Evolutionary conservation across 75 land plant genomes (phyloP).

Genomic region (Cupressus sempervirens): DNA sequence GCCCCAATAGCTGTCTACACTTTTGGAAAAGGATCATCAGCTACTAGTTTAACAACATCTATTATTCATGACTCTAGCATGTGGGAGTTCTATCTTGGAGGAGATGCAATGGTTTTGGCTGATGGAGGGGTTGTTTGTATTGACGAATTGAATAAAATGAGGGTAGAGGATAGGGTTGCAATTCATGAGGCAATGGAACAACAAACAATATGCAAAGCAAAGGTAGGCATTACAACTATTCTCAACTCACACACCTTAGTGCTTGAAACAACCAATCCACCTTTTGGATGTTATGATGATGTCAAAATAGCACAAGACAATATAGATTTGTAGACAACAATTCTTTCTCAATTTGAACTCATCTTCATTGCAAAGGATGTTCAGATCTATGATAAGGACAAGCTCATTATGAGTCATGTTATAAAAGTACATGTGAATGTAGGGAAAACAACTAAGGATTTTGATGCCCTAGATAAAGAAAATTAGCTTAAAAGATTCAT

Average conservation of each 20-base stretch:
- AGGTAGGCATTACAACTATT: too few species aligned
- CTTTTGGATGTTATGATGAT: too few species aligned
- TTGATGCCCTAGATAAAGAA: slow-evolving; percentile 52
- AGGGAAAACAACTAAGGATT: slow-evolving; percentile 35
- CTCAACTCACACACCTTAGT: too few species aligned
- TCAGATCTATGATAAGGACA: slow-evolving; percentile 71
- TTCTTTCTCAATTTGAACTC: slow-evolving; percentile 93
- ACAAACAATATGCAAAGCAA: too few species aligned
- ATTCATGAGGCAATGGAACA: too few species aligned
- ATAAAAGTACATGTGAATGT: slow-evolving; percentile 89
- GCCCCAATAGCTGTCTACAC: too few species aligned
- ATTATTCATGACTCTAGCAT: slow-evolving; percentile 82
- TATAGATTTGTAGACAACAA: slow-evolving; percentile 90
- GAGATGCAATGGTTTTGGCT: slow-evolving; percentile 97
- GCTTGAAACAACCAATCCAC: too few species aligned
- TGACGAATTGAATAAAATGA: too few species aligned
- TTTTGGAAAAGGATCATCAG: slow-evolving; percentile 5
- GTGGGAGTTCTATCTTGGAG: too few species aligned
- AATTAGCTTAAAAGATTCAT: slow-evolving; percentile 96
- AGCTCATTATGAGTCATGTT: slow-evolving; percentile 90
- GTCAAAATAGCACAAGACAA: too few species aligned
- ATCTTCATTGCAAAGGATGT: slow-evolving; percentile 95
- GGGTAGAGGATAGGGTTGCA: too few species aligned
- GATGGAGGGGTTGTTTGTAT: too few species aligned
- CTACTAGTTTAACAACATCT: slow-evolving; percentile 96